Evolutionary conservation across 805 yeast species (phyloP).

Genomic region (Monosporozyma aerobia): DNA sequence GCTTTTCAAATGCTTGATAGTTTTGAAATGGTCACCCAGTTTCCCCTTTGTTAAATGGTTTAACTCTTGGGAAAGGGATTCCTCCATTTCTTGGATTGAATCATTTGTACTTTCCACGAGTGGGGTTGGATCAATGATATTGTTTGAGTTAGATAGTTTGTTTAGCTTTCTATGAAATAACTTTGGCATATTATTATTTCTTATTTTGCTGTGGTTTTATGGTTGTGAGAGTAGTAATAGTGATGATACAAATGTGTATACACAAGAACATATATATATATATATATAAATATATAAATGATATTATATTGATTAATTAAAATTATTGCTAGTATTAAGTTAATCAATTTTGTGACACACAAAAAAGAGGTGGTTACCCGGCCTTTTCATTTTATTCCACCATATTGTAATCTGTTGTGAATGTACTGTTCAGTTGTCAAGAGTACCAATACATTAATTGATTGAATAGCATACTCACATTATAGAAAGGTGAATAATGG

Average conservation of each 20-base stretch:
- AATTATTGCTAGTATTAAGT: background rate
- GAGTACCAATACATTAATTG: too few relatives aligned
- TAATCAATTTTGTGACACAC: background rate
- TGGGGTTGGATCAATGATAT: background rate
- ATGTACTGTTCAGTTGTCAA: too few relatives aligned
- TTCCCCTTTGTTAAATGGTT: background rate
- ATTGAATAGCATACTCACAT: too few relatives aligned
- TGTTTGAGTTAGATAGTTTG: background rate
- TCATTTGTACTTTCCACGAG: background rate
- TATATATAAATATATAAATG: background rate
- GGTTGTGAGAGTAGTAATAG: background rate
- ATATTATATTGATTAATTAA: too few relatives aligned
- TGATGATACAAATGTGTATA: background rate
- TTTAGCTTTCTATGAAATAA: slow-evolving; percentile 3
- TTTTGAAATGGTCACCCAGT: slow-evolving; percentile 15
- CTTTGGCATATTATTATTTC: slow-evolving; percentile 1
- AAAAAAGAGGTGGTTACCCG: too few relatives aligned
- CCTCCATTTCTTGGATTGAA: background rate
- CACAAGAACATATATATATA: background rate
- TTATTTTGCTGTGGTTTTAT: background rate
- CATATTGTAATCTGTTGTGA: too few relatives aligned
- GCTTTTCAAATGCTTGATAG: slow-evolving; percentile 35
- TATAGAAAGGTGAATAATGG: too few relatives aligned
- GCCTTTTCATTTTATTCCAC: too few relatives aligned
- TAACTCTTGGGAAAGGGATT: background rate